phyloP scores from a whole-genome alignment of 441 rosid species.

The Gossypium gossypioides region DNA sequence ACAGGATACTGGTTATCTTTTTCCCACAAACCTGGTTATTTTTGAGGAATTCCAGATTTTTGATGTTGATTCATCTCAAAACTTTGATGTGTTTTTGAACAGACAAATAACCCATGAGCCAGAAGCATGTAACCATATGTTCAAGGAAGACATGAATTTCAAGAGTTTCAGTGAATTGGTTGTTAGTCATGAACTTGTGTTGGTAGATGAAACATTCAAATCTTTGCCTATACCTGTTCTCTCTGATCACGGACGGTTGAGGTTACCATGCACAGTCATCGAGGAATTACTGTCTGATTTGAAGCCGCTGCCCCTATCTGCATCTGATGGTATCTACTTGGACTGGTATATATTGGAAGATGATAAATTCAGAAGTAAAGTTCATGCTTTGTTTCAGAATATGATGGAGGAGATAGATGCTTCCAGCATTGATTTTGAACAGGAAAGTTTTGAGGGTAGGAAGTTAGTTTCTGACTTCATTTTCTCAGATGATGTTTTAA shows the following conservation, averaged over 20 bases:
- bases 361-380: constrained; percentile 32
- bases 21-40: constrained; percentile 20
- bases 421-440: constrained; percentile 26
- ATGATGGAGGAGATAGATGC: constrained; percentile 32
- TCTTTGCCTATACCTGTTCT: constrained; percentile 71
- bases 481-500: constrained; percentile 38
- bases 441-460: constrained; percentile 32
- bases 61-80: constrained; percentile 38
- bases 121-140: constrained; percentile 37
- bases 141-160: constrained; percentile 51
- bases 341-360: constrained; percentile 74
- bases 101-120: constrained; percentile 31
- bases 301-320: constrained; percentile 42
- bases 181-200: constrained; percentile 62
- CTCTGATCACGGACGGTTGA: constrained; percentile 31
- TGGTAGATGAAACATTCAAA: constrained; percentile 62
- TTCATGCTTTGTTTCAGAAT: constrained; percentile 26
- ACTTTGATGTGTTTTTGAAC: constrained; percentile 34
- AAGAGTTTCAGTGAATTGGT: constrained; percentile 64
- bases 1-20: constrained; percentile 22
- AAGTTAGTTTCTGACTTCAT: constrained; percentile 44
- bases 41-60: constrained; percentile 57
- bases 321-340: constrained; percentile 79
- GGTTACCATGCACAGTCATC: constrained; percentile 31
- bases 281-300: constrained; percentile 38